These are phyloP conservation scores for Vitis hybrid DNA, from an alignment of 177 flowering plant genomes.

Conservation along the genomic window DNA sequence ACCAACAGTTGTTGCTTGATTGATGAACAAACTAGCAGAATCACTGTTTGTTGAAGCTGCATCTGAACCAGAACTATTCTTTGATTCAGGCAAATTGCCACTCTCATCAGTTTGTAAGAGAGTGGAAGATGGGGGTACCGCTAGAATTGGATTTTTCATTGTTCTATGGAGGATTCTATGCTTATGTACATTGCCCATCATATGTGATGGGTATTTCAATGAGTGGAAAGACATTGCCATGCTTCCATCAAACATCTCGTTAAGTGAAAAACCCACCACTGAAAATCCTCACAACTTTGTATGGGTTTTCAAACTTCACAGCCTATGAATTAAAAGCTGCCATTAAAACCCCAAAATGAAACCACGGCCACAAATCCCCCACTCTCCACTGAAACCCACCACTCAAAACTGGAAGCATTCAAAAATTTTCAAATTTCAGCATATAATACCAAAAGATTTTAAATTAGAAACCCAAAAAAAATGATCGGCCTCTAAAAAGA, in stretches of 20 bases:
- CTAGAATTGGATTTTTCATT: conserved; percentile 28
- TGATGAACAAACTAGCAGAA: conserved; percentile 23
- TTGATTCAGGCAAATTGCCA: conserved; percentile 35
- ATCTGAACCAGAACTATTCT: conserved; percentile 19
- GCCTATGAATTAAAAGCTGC: not conserved
- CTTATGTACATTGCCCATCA: conserved; percentile 21
- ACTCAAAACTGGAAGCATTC: not conserved
- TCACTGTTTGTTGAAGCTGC: conserved; percentile 12
- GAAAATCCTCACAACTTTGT: not conserved
- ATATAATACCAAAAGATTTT: not conserved
- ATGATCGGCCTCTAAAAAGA: too few species aligned
- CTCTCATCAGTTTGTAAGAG: conserved; percentile 49
- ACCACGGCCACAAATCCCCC: not conserved
- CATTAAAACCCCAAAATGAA: not conserved
- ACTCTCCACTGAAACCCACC: conserved; percentile 2
- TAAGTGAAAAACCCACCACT: conserved; percentile 5
- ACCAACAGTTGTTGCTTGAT: conserved; percentile 56
- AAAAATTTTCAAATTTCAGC: not conserved
- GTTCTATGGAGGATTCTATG: conserved; percentile 20
- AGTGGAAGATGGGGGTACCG: conserved; percentile 39
- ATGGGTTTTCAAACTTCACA: not conserved
- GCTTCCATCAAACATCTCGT: conserved; percentile 35
- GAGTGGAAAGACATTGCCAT: conserved; percentile 43
- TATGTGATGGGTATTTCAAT: conserved; percentile 37
- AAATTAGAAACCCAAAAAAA: too few species aligned